Conservation (phyloP, 1,284 basidiomycete genomes). For the Cryptococcus sp. region DNA sequence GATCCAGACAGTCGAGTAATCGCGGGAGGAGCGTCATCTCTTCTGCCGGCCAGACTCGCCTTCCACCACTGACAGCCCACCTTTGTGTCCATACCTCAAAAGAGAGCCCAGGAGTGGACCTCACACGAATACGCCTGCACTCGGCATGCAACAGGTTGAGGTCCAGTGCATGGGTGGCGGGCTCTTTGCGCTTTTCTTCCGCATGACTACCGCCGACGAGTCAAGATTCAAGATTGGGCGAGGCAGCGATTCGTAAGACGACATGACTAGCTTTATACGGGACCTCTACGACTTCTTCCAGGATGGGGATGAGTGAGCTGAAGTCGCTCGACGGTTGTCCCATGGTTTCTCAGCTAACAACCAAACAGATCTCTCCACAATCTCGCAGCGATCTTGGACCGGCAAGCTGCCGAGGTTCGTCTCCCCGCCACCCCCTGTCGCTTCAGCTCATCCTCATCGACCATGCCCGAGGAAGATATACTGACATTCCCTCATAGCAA, state of each 20-base stretch:
- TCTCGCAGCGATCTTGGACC: conserved; percentile 25
- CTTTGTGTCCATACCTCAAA: neutral
- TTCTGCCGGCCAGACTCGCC: too few species aligned
- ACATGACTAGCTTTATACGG: conserved; percentile 14
- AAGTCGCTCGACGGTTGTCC: neutral
- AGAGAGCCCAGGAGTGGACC: neutral
- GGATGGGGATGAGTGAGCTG: conserved; percentile 22
- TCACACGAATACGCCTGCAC: neutral
- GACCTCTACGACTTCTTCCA: conserved; percentile 15
- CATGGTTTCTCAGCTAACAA: neutral
- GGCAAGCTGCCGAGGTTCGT: conserved; percentile 27
- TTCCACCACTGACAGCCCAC: neutral
- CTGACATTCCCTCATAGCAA: conserved; percentile 7
- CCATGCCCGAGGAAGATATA: neutral
- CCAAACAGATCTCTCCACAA: conserved; percentile 10
- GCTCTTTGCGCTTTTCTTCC: too few species aligned
- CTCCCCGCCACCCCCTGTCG: neutral
- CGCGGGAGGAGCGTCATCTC: too few species aligned
- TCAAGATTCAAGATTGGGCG: too few species aligned
- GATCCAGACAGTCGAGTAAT: too few species aligned
- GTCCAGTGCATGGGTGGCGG: too few species aligned
- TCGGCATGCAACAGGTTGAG: too few species aligned
- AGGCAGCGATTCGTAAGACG: neutral
- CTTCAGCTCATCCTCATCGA: neutral
- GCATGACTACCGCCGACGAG: too few species aligned